Evolutionary conservation across 176 grass and related monocot species (phyloP).

Genomic region (Hyparrhenia diplandra): DNA sequence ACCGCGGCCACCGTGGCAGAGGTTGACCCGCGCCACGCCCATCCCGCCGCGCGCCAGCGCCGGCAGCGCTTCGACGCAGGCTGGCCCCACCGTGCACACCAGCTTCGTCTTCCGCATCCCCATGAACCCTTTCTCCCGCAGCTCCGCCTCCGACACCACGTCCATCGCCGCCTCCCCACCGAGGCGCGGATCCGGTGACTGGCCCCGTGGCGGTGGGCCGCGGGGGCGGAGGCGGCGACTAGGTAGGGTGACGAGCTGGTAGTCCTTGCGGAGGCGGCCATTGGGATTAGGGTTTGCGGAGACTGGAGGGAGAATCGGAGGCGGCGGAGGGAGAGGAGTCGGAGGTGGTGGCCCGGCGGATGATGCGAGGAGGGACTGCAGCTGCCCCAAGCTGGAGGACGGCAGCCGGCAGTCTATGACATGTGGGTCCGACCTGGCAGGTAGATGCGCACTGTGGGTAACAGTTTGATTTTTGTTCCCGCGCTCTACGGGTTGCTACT

Average conservation of each 20-base stretch:
- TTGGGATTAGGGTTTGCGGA: neutral
- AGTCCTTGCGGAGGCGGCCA: slow-evolving; percentile 6
- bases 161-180: slow-evolving; percentile 32
- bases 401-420: neutral
- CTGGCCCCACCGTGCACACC: slow-evolving; percentile 64
- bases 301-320: neutral
- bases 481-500: neutral
- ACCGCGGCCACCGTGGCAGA: slow-evolving; percentile 59
- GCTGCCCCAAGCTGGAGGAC: neutral
- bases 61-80: slow-evolving; percentile 45
- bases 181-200: slow-evolving; percentile 11
- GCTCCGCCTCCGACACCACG: slow-evolving; percentile 63
- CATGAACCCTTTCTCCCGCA: slow-evolving; percentile 71
- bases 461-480: slow-evolving; percentile 16
- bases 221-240: neutral
- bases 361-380: slow-evolving; percentile 35
- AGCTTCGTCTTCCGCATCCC: slow-evolving; percentile 63
- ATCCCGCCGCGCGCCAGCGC: slow-evolving; percentile 62
- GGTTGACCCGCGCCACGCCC: slow-evolving; percentile 66
- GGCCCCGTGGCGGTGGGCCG: neutral
- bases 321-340: neutral
- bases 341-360: slow-evolving; percentile 25
- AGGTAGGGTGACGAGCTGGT: neutral
- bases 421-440: neutral
- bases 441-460: neutral